Evolutionary conservation across 2,329 filamentous ascomycete species (phyloP).

Genomic region (Colletotrichum sp.): DNA sequence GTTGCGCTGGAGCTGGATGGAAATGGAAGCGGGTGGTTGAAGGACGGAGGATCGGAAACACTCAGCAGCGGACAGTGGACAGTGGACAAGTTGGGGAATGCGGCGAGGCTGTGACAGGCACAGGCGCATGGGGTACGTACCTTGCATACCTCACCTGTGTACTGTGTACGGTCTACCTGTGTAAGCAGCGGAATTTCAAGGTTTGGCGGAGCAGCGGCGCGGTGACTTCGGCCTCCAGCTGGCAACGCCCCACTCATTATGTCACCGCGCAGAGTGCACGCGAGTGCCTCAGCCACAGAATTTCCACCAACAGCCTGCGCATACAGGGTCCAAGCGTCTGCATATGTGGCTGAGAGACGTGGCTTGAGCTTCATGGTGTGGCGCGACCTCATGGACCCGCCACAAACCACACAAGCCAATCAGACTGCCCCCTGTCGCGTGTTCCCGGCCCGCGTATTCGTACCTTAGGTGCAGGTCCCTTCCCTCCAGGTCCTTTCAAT

Average conservation of each 20-base stretch:
- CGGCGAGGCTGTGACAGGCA: constrained; percentile 13
- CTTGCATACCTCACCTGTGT: background rate
- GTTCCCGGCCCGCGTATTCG: background rate
- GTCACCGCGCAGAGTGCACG: background rate
- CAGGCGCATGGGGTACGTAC: background rate
- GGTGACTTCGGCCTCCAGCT: background rate
- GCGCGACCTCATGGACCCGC: background rate
- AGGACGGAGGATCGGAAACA: background rate
- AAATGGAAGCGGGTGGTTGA: background rate
- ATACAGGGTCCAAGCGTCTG: background rate
- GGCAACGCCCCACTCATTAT: background rate
- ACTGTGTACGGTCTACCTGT: background rate
- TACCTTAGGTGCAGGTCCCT: background rate
- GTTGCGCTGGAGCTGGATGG: background rate
- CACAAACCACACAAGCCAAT: background rate
- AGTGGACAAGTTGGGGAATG: constrained; percentile 12
- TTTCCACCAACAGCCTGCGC: background rate
- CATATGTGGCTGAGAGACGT: background rate
- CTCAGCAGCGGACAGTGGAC: background rate
- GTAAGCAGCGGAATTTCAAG: background rate
- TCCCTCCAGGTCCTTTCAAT: background rate
- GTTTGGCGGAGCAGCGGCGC: background rate
- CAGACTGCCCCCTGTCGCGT: background rate
- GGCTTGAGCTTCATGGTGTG: background rate
- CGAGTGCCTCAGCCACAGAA: background rate